A percentile compares a stretch with the other conserved stretches of the same genome.
Evolutionary conservation across 2,329 filamentous ascomycete species (phyloP).

Genomic region (Thermoascus crustaceus): DNA sequence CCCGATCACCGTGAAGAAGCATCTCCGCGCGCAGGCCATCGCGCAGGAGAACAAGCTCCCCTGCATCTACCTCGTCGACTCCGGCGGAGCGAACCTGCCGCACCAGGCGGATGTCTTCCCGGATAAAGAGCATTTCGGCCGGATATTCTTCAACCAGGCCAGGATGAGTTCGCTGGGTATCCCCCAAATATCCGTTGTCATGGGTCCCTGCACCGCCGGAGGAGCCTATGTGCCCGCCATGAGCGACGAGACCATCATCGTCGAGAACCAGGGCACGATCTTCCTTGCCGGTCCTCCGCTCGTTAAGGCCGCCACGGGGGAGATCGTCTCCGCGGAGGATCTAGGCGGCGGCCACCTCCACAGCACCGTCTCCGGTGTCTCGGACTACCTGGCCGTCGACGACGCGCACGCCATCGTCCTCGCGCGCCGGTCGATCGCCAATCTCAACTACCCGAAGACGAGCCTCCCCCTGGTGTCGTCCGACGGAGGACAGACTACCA

Average conservation of each 20-base stretch:
- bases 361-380: conserved; percentile 82
- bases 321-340: conserved; percentile 83
- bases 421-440: conserved; percentile 72
- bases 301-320: conserved; percentile 92
- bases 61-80: conserved; percentile 94
- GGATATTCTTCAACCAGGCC: conserved; percentile 97
- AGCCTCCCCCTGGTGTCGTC: conserved; percentile 21
- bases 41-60: conserved; percentile 75
- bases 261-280: conserved; percentile 91
- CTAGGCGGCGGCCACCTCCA: conserved; percentile 86
- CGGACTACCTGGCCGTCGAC: conserved; percentile 89
- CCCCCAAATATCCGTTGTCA: conserved; percentile 88
- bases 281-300: conserved; percentile 91
- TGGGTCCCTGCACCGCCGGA: conserved; percentile 94
- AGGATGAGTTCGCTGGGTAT: conserved; percentile 84
- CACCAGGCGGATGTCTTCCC: conserved; percentile 95
- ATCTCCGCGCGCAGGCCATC: conserved; percentile 82
- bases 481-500: conserved; percentile 26
- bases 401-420: conserved; percentile 87
- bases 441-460: conserved; percentile 75
- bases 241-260: conserved; percentile 96
- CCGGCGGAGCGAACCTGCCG: conserved; percentile 87
- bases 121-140: conserved; percentile 87
- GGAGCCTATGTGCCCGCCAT: conserved; percentile 95
- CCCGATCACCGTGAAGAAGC: conserved; percentile 95